Evolutionary conservation across 352 stramenopile genomes (phyloP).

Genomic region (Pythium periplocum): DNA sequence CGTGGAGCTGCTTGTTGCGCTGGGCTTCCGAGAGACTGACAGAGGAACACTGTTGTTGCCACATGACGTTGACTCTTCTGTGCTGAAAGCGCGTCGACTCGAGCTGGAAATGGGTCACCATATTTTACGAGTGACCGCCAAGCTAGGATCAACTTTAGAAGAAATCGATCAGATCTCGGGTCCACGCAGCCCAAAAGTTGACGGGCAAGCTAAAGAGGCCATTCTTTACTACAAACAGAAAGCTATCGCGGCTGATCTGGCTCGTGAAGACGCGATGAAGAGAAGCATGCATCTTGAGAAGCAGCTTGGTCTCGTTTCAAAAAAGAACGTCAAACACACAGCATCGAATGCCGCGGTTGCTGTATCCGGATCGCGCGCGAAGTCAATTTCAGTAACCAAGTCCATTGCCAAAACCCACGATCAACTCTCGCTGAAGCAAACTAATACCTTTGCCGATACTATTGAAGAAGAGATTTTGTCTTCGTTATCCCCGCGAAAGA

Average conservation of each 20-base stretch:
- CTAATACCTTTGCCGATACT: too few species aligned
- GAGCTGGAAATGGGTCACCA: conserved; percentile 40
- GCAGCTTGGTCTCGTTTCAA: conserved; percentile 18
- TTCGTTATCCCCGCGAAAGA: too few species aligned
- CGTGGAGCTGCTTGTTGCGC: conserved; percentile 29
- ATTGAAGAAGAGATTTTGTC: too few species aligned
- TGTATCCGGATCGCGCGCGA: too few species aligned
- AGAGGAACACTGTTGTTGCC: conserved; percentile 29
- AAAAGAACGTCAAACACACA: not conserved
- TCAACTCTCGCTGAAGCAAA: too few species aligned
- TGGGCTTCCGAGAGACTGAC: conserved; percentile 57
- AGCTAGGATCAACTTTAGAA: not conserved
- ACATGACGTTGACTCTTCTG: conserved; percentile 12
- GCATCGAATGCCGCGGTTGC: too few species aligned
- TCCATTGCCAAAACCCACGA: too few species aligned
- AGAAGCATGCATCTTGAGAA: conserved; percentile 19
- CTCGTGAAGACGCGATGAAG: conserved; percentile 20
- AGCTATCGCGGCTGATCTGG: conserved; percentile 18
- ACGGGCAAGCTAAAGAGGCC: not conserved
- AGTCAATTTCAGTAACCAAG: too few species aligned
- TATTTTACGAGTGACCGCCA: conserved; percentile 7
- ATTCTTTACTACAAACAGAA: conserved; percentile 29
- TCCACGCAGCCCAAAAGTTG: too few species aligned
- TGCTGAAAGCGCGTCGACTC: conserved; percentile 31
- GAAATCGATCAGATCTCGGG: too few species aligned